Evolutionary conservation across 352 stramenopile genomes (phyloP).

Genomic region (Pythium sp.): DNA sequence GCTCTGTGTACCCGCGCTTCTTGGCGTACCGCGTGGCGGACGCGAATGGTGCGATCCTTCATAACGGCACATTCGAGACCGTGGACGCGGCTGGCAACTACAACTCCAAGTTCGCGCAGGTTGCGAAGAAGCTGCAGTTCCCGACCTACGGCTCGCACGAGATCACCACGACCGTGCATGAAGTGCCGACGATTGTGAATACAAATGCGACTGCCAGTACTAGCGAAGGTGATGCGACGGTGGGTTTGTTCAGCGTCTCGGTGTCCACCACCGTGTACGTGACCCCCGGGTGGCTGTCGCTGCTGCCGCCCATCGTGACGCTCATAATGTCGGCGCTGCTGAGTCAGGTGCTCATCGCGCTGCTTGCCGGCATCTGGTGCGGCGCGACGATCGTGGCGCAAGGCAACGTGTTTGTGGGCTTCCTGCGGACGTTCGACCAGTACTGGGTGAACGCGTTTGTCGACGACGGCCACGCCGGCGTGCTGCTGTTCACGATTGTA

Average conservation of each 20-base stretch:
- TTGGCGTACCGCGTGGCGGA: constrained; percentile 60
- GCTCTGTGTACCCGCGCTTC: constrained; percentile 63
- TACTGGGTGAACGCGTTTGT: constrained; percentile 87
- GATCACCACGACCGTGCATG: constrained; percentile 46
- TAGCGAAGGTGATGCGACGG: constrained; percentile 21
- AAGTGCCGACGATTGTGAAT: background rate
- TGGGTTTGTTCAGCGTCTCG: constrained; percentile 33
- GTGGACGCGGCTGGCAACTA: constrained; percentile 68
- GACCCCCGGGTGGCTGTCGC: constrained; percentile 67
- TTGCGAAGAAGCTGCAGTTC: constrained; percentile 49
- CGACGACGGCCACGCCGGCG: constrained; percentile 77
- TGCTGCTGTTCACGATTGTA: constrained; percentile 89
- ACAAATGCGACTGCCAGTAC: constrained; percentile 3
- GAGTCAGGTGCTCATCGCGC: constrained; percentile 75
- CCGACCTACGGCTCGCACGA: constrained; percentile 39
- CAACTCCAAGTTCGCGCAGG: constrained; percentile 34
- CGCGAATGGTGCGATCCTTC: constrained; percentile 38
- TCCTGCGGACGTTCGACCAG: constrained; percentile 83
- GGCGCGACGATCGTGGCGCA: constrained; percentile 80
- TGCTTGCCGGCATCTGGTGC: constrained; percentile 86
- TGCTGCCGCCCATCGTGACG: constrained; percentile 73
- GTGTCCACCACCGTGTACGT: constrained; percentile 47
- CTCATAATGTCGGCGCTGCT: constrained; percentile 70
- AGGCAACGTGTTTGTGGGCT: constrained; percentile 69
- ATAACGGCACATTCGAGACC: constrained; percentile 64